Percentiles rank a stretch among this genome's conserved stretches.
These are phyloP conservation scores for Cenococcum geophilum DNA, from an alignment of 495 filamentous ascomycete species.

Conservation along the genomic window DNA sequence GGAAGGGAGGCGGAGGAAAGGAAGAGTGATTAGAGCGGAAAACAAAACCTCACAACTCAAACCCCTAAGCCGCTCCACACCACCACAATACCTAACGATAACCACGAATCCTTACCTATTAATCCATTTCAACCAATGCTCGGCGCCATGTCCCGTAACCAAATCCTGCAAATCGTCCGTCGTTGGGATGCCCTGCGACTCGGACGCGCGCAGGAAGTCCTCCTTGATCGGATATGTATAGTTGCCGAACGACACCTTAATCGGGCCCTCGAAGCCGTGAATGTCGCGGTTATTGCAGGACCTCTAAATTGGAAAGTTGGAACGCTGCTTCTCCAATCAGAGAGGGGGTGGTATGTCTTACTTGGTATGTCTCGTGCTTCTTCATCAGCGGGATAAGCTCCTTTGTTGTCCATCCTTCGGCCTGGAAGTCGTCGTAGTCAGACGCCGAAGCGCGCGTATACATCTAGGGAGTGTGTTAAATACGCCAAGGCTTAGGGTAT, in stretches of 20 bases:
- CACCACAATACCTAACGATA: no score
- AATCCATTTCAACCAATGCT: conserved; percentile 44
- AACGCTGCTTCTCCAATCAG: not conserved
- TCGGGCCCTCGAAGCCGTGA: conserved; percentile 74
- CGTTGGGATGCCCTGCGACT: conserved; percentile 67
- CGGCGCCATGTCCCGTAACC: conserved; percentile 39
- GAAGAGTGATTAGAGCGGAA: no score
- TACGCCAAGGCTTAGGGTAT: not conserved
- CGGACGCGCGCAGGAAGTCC: conserved; percentile 73
- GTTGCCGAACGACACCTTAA: conserved; percentile 79
- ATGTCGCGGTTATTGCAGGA: conserved; percentile 65
- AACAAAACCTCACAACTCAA: no score
- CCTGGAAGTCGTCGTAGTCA: conserved; percentile 79
- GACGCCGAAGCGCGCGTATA: conserved; percentile 77
- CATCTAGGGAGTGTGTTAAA: conserved; percentile 49
- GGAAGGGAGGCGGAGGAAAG: no score
- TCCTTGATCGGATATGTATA: conserved; percentile 49
- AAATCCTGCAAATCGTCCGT: conserved; percentile 42
- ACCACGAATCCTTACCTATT: conserved; percentile 24
- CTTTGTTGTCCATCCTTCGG: conserved; percentile 74
- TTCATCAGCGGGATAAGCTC: conserved; percentile 74
- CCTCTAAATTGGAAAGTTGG: conserved; percentile 35
- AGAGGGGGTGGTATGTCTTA: not conserved
- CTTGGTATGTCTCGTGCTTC: conserved; percentile 75
- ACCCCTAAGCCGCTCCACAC: no score